phyloP scores from a whole-genome alignment of 2,329 filamentous ascomycete species.

The Myriosclerotinia duriaeana region DNA sequence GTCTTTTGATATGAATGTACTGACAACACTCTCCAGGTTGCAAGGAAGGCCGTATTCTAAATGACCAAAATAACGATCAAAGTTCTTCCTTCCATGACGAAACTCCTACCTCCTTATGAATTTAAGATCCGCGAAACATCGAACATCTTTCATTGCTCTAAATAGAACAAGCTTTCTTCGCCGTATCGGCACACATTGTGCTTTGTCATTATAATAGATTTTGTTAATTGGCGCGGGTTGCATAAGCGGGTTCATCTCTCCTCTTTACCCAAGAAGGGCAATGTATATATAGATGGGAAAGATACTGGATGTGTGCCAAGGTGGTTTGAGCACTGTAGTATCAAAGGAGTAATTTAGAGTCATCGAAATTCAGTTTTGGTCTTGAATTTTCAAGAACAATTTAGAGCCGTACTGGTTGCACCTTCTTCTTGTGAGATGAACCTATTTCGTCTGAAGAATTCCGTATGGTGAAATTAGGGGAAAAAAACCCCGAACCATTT shows the following conservation, averaged over 20 bases:
- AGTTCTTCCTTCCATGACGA: conserved; percentile 11
- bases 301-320: conserved; percentile 24
- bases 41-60: conserved; percentile 52
- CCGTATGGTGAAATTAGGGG: background rate
- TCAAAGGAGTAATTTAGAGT: conserved; percentile 31
- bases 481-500: background rate
- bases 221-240: conserved; percentile 37
- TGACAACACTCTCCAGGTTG: conserved; percentile 44
- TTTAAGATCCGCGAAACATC: conserved; percentile 14
- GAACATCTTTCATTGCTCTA: conserved; percentile 19
- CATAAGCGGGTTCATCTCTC: conserved; percentile 43
- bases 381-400: background rate
- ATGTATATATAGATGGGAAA: conserved; percentile 41
- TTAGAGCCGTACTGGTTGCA: background rate
- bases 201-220: conserved; percentile 39
- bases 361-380: conserved; percentile 16
- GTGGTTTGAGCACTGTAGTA: conserved; percentile 32
- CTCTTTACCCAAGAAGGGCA: conserved; percentile 35
- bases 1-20: background rate
- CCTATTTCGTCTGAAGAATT: background rate
- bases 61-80: conserved; percentile 20
- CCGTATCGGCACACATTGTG: conserved; percentile 38
- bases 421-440: conserved; percentile 2
- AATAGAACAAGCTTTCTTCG: conserved; percentile 26
- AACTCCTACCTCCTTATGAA: conserved; percentile 16